Evolutionary conservation across 441 rosid species (phyloP).

Genomic region (Gossypium laxum): DNA sequence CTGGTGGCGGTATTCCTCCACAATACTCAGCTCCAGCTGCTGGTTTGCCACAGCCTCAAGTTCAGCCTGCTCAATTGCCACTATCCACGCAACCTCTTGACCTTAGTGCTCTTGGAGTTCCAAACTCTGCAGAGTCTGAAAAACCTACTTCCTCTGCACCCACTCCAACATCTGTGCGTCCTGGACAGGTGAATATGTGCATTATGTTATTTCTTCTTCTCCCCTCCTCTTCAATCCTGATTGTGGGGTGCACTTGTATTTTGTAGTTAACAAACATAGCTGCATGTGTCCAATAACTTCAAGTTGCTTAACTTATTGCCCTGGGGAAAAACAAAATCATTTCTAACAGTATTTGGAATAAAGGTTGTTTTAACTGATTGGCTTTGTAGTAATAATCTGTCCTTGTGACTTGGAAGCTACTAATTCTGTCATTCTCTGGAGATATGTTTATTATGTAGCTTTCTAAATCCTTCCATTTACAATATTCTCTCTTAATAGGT

Average conservation of each 20-base stretch:
- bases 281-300: neutral
- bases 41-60: slow-evolving; percentile 31
- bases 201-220: neutral
- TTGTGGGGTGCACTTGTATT: neutral
- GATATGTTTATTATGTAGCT: neutral
- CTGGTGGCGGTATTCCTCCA: slow-evolving; percentile 85
- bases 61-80: slow-evolving; percentile 39
- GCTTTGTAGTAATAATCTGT: neutral
- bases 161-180: slow-evolving; percentile 64
- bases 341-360: neutral
- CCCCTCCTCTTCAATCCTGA: neutral
- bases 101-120: slow-evolving; percentile 80
- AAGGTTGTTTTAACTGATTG: neutral
- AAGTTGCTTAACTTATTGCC: neutral
- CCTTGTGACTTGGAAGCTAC: neutral
- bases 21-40: slow-evolving; percentile 41
- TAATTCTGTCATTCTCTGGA: neutral
- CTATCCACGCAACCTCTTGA: slow-evolving; percentile 76
- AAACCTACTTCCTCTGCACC: slow-evolving; percentile 48
- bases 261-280: neutral
- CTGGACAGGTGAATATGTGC: slow-evolving; percentile 69
- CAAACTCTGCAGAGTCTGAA: slow-evolving; percentile 51
- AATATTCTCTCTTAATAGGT: slow-evolving; percentile 40
- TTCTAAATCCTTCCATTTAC: neutral
- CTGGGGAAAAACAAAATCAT: neutral